Base-by-base conservation (phyloP, 805 yeast species). In the Candida sonorensis region DNA sequence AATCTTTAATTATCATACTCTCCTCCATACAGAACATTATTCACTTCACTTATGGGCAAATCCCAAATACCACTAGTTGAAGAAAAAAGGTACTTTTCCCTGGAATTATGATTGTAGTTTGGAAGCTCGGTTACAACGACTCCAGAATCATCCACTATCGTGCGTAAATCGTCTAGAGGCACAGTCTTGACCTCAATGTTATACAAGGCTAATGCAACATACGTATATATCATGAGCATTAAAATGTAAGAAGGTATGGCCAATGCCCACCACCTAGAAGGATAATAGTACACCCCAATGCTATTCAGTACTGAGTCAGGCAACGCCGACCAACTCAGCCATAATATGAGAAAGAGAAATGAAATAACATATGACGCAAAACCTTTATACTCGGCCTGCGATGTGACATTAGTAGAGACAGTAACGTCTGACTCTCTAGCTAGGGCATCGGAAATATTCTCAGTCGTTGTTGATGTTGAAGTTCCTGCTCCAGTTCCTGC, bases 241-340 rank as follows among this genome's bases (percentile, higher is more conserved):
- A 90, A 57, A 5, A 80, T 66, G 42, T 73, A 74, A 10, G 84
- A 66, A 4, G 96, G 95, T 2, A 83, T 55, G 2, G 85, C 82
- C 22, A 83, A 51, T 2, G 94, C 79, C 98, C 97, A 92, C 77
- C 88, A 82, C 43, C 94, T 67, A 20, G 90, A 82, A 0, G 97
- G 97, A 45, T 78, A 82, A 55, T 77, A 87, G 46, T 69, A 72
- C 13, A 81, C 72, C 12, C 76, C 77, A 19, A 75, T 42, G 7
- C 46, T 45, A 35, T 75, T 66, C 26, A 81, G 68, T 22, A 70
- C 46, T n/a, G 48, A 40, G 23, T 72, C 71, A 0, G 97, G 97
- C 0, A 77, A 49, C 4, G 81, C 48, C 1, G 94, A 74, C 97
- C 97, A 90, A 4, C 72, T 38, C 2, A 78, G 41, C 69, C 83